Evolutionary conservation across 495 filamentous ascomycete genomes (phyloP).

Genomic region (Aspergillus kassunensis): DNA sequence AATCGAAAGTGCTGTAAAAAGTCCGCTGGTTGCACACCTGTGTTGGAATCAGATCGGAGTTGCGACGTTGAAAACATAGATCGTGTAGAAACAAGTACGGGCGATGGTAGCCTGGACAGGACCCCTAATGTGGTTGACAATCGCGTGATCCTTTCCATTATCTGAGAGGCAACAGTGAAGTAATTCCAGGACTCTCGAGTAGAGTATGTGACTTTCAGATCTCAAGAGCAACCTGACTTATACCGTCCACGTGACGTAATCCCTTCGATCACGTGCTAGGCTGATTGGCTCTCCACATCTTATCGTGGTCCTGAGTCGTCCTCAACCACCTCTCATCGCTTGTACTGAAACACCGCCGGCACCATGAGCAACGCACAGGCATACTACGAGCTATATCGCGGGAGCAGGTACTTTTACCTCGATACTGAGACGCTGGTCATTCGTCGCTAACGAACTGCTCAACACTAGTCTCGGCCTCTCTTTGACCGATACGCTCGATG

Average conservation of each 20-base stretch:
- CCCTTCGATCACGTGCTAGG: constrained; percentile 14
- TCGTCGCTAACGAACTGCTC: constrained; percentile 5
- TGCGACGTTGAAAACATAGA: constrained; percentile 4
- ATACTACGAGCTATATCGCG: constrained; percentile 96
- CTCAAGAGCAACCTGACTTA: not conserved
- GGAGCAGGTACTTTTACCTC: constrained; percentile 69
- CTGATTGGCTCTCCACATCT: constrained; percentile 10
- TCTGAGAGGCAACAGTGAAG: not conserved
- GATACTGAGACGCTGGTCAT: too few species aligned
- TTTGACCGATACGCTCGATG: constrained; percentile 93
- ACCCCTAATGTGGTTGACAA: not conserved
- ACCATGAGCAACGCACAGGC: constrained; percentile 33
- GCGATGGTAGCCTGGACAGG: not conserved
- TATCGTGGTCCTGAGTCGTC: constrained; percentile 10
- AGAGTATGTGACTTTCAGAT: too few species aligned
- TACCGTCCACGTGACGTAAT: constrained; percentile 3
- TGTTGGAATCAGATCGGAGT: not conserved
- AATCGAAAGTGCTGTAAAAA: not conserved
- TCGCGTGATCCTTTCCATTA: not conserved
- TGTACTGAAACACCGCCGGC: constrained; percentile 8
- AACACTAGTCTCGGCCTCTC: constrained; percentile 74
- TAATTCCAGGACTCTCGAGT: too few species aligned
- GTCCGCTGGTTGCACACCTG: not conserved
- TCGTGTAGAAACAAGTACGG: not conserved
- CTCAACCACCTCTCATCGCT: constrained; percentile 17